These are phyloP conservation scores for Stephanodiscus minutulus DNA, from an alignment of 108 stramenopile genomes.

Conservation along the genomic window DNA sequence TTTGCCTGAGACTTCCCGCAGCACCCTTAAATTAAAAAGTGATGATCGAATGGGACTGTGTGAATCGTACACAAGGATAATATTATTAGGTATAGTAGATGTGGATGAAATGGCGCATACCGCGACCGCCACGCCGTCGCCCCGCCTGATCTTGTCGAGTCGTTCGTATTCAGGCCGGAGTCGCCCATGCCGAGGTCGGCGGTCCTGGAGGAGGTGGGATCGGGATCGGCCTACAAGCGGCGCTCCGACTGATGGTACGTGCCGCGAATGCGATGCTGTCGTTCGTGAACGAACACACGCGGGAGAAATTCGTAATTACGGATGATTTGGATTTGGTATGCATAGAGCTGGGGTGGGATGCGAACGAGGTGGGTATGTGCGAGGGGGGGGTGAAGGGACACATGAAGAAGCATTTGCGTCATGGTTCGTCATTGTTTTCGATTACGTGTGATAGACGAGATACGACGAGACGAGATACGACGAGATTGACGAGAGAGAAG, in stretches of 20 bases:
- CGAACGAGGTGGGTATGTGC: conserved; percentile 65
- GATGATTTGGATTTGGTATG: conserved; percentile 73
- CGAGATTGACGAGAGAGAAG: no score
- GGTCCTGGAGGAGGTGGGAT: no score
- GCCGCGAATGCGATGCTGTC: conserved; percentile 64
- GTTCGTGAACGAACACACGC: conserved; percentile 85
- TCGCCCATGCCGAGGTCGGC: no score
- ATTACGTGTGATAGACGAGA: conserved; percentile 7
- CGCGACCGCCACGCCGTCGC: no score
- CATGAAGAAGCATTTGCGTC: conserved; percentile 74
- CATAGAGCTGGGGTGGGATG: conserved; percentile 76
- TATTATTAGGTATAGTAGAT: no score
- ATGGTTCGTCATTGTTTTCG: conserved; percentile 66
- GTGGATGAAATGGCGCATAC: no score
- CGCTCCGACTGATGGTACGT: conserved; percentile 33
- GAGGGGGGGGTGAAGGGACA: conserved; percentile 76
- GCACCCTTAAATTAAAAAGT: no score
- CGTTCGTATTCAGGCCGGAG: no score
- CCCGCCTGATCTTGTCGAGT: no score
- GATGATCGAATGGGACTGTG: no score
- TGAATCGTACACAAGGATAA: no score
- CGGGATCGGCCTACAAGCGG: no score
- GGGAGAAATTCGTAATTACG: conserved; percentile 81
- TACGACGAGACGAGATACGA: background rate
- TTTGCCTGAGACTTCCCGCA: conserved; percentile 43